Evolutionary conservation across 1,139 yeast genomes (phyloP), one percentile per base, ranked within the genome.

Genomic region (Candida sojae): DNA sequence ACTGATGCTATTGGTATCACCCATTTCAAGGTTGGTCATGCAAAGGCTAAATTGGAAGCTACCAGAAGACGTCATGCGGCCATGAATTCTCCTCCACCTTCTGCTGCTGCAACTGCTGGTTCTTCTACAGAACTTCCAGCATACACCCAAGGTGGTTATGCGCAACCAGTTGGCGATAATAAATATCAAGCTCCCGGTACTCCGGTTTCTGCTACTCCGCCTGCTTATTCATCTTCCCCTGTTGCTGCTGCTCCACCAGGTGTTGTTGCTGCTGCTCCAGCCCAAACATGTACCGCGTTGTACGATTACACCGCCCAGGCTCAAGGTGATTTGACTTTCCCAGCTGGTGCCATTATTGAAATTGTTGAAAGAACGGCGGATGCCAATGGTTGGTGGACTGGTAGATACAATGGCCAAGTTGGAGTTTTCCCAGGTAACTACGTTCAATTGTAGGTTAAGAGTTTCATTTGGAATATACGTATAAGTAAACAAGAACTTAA

Each of bases 1-100:
- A 77, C 97, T 1, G 98, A 92, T 62, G 84, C 88, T 1, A 82
- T 93, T 58, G 86, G 91, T 17, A 81, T 93, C 51, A 88, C 97
- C 3, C 96, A 89, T 62, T 93, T 93, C 77, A 87, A 88, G 59
- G 78, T 88, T 11, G 96, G 96, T 12, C 95, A 88, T 61, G 95
- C 96, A 12, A 88, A 86, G 71, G 71, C 80, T 50, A 92, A 89
- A 67, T 73, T 92, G 52, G 97, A 90, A 57, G 80, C 89, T 63
- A 86, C 96, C 12, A 85, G 82, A 66, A 83, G 86, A 68, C 80
- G 90, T 58, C 88, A 83, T 59, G 92, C 86, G 51, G 56, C 64
- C 60, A 61, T 60, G 67, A 54, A 46, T 26, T 60, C 57, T 17
- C 76, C 76, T 51, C 75, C 68, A 12, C 66, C 66, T 2, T 70